Conservation (phyloP, 352 stramenopile genomes). For the Thraustochytrium sp. region DNA sequence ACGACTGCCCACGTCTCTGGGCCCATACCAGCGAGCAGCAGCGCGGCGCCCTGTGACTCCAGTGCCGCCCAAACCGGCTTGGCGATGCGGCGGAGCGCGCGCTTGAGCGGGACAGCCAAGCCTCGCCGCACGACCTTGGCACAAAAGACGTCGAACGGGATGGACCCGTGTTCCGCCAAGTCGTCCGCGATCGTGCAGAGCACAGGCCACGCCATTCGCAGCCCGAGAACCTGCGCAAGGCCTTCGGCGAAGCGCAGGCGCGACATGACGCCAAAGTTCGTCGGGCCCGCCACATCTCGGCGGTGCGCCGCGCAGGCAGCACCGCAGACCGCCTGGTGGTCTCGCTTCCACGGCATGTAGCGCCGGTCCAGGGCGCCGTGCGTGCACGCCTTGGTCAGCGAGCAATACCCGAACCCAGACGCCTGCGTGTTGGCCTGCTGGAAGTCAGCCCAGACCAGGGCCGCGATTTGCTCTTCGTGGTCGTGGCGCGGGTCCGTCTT, state of each 20-base stretch:
- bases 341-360: neutral
- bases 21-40: no score
- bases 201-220: conserved; percentile 20
- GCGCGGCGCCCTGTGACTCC: no score
- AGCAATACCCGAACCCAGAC: neutral
- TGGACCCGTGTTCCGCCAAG: no score
- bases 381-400: neutral
- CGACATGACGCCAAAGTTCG: neutral
- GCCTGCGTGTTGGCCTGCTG: neutral
- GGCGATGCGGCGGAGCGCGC: no score
- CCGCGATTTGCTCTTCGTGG: neutral
- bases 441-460: neutral
- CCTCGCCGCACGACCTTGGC: no score
- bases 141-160: no score
- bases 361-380: neutral
- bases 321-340: neutral
- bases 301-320: neutral
- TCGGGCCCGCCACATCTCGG: neutral
- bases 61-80: no score
- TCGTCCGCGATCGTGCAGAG: no score
- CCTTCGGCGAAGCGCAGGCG: conserved; percentile 12
- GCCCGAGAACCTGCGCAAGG: conserved; percentile 20
- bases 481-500: neutral
- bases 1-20: no score
- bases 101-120: no score